phyloP scores from a whole-genome alignment of 176 grass and related monocot species.

The Elymus sibiricus region DNA sequence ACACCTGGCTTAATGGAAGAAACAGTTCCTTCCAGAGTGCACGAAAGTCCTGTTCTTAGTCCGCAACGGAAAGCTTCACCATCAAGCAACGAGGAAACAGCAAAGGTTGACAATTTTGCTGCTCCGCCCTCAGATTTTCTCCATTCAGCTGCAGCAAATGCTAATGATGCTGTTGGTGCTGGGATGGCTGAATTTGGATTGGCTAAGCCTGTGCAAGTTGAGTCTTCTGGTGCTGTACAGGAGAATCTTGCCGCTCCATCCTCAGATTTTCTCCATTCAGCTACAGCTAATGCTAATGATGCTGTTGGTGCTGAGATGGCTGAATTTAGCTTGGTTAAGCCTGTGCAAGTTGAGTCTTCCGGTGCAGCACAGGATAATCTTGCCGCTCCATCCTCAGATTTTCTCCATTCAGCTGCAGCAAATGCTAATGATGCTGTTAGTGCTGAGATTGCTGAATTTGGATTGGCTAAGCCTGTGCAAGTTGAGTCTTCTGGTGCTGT shows the following conservation, averaged over 20 bases:
- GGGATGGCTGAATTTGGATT: background rate
- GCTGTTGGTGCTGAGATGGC: constrained; percentile 19
- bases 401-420: background rate
- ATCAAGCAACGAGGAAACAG: constrained; percentile 51
- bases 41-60: constrained; percentile 71
- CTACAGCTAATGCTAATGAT: constrained; percentile 41
- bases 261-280: constrained; percentile 25
- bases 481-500: background rate
- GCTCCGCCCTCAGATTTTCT: constrained; percentile 33
- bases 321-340: too few species aligned
- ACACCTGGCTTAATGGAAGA: constrained; percentile 92
- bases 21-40: constrained; percentile 68
- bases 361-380: background rate
- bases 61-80: constrained; percentile 69
- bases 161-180: constrained; percentile 32
- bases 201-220: constrained; percentile 26
- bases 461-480: background rate
- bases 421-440: background rate
- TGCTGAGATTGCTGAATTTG: background rate
- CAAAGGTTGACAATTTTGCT: constrained; percentile 48
- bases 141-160: constrained; percentile 29
- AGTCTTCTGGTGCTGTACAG: constrained; percentile 18
- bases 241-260: background rate
- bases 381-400: constrained; percentile 9
- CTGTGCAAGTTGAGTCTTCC: background rate